Percentiles rank a stretch among this genome's conserved stretches.
These are phyloP conservation scores for Candida boidinii DNA, from an alignment of 805 yeast genomes.

Conservation along the genomic window DNA sequence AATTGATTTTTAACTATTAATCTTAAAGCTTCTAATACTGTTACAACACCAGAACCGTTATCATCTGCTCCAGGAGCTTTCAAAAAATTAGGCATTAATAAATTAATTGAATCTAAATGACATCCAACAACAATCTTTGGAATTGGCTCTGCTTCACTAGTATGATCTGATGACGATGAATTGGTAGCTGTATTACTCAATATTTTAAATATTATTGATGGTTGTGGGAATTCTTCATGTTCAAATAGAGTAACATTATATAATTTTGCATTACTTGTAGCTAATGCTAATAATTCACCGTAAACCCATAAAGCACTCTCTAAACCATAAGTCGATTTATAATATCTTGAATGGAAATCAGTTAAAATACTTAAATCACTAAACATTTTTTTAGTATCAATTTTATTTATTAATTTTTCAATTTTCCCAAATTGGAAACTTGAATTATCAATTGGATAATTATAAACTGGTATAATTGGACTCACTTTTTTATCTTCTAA, in stretches of 20 bases:
- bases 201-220: constrained; percentile 60
- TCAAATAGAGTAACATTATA: constrained; percentile 38
- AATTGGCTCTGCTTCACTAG: constrained; percentile 24
- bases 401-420: constrained; percentile 26
- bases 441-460: constrained; percentile 46
- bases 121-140: constrained; percentile 70
- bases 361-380: constrained; percentile 53
- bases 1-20: constrained; percentile 28
- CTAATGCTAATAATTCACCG: constrained; percentile 27
- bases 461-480: constrained; percentile 22
- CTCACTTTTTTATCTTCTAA: too few relatives aligned
- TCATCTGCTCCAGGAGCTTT: constrained; percentile 95
- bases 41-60: constrained; percentile 82
- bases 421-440: constrained; percentile 29
- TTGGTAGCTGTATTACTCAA: constrained; percentile 38
- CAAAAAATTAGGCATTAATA: constrained; percentile 56
- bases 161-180: too few relatives aligned
- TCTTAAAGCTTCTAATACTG: constrained; percentile 68
- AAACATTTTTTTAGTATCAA: constrained; percentile 40
- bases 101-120: constrained; percentile 80
- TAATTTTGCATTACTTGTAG: constrained; percentile 12
- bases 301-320: constrained; percentile 67
- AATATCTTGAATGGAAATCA: constrained; percentile 68
- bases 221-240: constrained; percentile 72
- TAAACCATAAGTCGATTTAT: constrained; percentile 61